Conservation (phyloP, 1,284 basidiomycete species). For the Ganoderma lucidum region DNA sequence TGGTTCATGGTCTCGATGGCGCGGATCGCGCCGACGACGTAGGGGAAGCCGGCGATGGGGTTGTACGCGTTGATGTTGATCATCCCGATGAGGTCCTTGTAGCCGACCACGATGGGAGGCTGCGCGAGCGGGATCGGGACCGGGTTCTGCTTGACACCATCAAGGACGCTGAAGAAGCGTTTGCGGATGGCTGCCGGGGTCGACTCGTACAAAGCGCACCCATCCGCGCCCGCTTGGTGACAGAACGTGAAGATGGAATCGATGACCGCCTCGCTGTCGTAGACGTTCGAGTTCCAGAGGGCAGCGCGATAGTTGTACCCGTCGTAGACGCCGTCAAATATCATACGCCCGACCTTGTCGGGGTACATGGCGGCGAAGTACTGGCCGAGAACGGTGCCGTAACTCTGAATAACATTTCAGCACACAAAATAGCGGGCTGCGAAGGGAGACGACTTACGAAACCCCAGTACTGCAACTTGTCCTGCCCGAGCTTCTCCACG, state of each 20-base stretch:
- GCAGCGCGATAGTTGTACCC: conserved; percentile 37
- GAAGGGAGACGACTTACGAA: conserved; percentile 45
- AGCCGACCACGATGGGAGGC: conserved; percentile 28
- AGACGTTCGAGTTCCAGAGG: conserved; percentile 37
- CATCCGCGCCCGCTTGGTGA: conserved; percentile 44
- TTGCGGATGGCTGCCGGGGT: conserved; percentile 35
- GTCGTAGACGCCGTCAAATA: conserved; percentile 44
- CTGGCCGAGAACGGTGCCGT: conserved; percentile 54
- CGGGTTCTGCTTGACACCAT: conserved; percentile 42
- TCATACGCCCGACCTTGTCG: conserved; percentile 47
- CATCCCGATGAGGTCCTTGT: conserved; percentile 29
- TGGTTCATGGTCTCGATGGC: conserved; percentile 48
- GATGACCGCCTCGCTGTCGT: conserved; percentile 40
- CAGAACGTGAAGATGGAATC: conserved; percentile 48
- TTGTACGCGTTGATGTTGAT: conserved; percentile 49
- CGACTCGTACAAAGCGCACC: conserved; percentile 49
- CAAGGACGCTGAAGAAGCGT: conserved; percentile 38
- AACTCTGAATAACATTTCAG: conserved; percentile 37
- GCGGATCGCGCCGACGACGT: conserved; percentile 45
- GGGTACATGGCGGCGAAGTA: conserved; percentile 57
- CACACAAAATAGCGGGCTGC: neutral
- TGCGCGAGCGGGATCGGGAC: conserved; percentile 33
- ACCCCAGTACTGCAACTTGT: conserved; percentile 61
- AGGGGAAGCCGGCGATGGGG: conserved; percentile 44
- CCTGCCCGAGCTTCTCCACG: conserved; percentile 50